phyloP scores from a whole-genome alignment of 225 moss, liverwort and hornwort species.

The Physcomitrium patens region DNA sequence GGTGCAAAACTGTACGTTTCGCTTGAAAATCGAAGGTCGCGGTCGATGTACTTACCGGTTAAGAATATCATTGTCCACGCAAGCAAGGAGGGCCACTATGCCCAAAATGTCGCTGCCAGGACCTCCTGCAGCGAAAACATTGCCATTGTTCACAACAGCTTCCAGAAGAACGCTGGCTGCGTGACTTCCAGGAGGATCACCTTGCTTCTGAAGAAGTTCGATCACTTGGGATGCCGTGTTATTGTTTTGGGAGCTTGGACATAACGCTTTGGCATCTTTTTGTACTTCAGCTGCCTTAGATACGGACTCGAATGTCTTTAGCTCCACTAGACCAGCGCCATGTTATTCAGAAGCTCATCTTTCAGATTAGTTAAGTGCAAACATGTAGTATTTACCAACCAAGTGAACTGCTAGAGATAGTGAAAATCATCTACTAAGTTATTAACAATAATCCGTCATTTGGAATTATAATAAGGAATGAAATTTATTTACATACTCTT shows the following conservation, averaged over 20 bases:
- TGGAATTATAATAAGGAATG: too few species aligned
- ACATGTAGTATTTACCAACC: background rate
- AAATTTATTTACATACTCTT: background rate
- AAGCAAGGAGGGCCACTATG: conserved; percentile 61
- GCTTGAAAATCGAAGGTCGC: conserved; percentile 5
- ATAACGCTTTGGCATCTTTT: conserved; percentile 17
- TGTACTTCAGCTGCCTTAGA: conserved; percentile 26
- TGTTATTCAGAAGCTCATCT: conserved; percentile 9
- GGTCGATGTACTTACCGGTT: conserved; percentile 39
- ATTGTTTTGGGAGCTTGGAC: conserved; percentile 27
- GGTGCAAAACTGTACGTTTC: background rate
- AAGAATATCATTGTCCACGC: conserved; percentile 50
- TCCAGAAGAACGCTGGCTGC: conserved; percentile 59
- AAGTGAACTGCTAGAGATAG: background rate
- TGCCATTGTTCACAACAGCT: conserved; percentile 47
- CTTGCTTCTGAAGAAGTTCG: conserved; percentile 55
- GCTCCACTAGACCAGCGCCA: conserved; percentile 41
- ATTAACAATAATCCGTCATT: too few species aligned
- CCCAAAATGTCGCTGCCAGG: conserved; percentile 58
- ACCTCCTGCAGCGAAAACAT: conserved; percentile 47
- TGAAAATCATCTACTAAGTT: background rate
- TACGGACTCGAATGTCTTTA: conserved; percentile 37
- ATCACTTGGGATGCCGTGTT: conserved; percentile 51
- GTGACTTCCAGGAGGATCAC: conserved; percentile 57
- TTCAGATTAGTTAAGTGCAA: conserved; percentile 1